These are phyloP conservation scores for Thalia dealbata DNA, from an alignment of 176 grass and related monocot species.

Conservation along the genomic window DNA sequence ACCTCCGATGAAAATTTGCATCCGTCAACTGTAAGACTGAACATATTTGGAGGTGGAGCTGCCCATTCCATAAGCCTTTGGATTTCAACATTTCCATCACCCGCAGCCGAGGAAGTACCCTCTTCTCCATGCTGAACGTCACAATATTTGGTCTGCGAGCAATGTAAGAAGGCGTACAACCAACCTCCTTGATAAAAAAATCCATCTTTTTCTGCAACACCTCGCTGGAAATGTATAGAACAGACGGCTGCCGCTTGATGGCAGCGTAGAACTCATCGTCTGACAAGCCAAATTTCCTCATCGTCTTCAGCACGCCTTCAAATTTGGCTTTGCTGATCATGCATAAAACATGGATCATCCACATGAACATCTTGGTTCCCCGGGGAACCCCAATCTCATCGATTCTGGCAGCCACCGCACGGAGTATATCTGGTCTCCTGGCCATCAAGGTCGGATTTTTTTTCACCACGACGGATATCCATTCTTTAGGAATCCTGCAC, in stretches of 20 bases:
- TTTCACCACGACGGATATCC: not conserved
- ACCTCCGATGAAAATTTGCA: conserved; percentile 22
- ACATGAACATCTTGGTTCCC: not conserved
- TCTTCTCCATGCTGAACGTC: conserved; percentile 27
- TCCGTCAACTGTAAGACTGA: not conserved
- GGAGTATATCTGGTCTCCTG: not conserved
- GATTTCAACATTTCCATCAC: not conserved
- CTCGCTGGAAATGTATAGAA: conserved; percentile 25
- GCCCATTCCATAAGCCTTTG: not conserved
- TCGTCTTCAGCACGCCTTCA: conserved; percentile 19
- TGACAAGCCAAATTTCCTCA: not conserved
- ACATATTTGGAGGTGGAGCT: accelerated
- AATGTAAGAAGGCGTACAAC: conserved; percentile 7
- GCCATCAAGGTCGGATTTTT: not conserved
- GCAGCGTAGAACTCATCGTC: conserved; percentile 16
- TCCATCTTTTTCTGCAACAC: conserved; percentile 10
- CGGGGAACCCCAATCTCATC: not conserved
- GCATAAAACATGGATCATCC: not conserved
- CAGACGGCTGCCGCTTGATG: conserved; percentile 16
- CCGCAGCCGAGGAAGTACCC: conserved; percentile 25
- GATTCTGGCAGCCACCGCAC: not conserved
- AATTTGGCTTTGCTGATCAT: conserved; percentile 5
- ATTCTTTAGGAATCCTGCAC: conserved; percentile 3
- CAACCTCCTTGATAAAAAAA: conserved; percentile 26
- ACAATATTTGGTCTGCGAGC: conserved; percentile 6